Evolutionary conservation across 306 rosid genomes (phyloP), one percentile per base, ranked within the genome.

Genomic region (Cucumis hystrix): DNA sequence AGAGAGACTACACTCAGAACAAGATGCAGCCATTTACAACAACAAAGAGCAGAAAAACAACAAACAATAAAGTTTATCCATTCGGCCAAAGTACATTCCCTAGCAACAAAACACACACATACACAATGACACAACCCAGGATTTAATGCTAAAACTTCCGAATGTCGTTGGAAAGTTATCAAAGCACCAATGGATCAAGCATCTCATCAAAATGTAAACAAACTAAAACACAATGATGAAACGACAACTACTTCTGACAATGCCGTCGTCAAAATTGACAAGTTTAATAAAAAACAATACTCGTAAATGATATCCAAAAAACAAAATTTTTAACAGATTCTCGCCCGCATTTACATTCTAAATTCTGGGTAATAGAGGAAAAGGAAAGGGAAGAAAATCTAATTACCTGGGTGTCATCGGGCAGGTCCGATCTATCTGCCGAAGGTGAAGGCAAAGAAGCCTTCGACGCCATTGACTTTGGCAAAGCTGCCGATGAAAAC

Each of bases 391-490:
- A 65, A 39, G 16, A 20, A 6, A 55, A 58, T 71, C 45, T 33
- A 47, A 51, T 20, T 86, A 93, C 98, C 80, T 83, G 89, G 60
- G 82, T 69, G 39, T 80, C 90, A 52, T 79, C 51, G 55, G 11
- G 77, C 80, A 82, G 84, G 62, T 87, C 89, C 68, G 91, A 88
- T 89, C 90, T 82, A 40, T 70, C 65, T 74, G 89, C 87, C 6
- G 96, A 90, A 11, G 85, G 84, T 2, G 93, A 86, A 60, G 88
- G 87, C 77, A 82, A 83, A 67, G 89, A 82, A 67, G 86, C 85
- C 85, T 83, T 88, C 75, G 98, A 93, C 85, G 91, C 90, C 98
- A 94, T 94, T 86, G 96, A 77, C 77, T 79, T 39, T 1, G 85
- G 80, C 89, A 83, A 81, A 72, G 87, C 77, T 67, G 77, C 65